phyloP scores from a whole-genome alignment of 371 early-diverging fungal genomes.

The Choanephora cucurbitarum region DNA sequence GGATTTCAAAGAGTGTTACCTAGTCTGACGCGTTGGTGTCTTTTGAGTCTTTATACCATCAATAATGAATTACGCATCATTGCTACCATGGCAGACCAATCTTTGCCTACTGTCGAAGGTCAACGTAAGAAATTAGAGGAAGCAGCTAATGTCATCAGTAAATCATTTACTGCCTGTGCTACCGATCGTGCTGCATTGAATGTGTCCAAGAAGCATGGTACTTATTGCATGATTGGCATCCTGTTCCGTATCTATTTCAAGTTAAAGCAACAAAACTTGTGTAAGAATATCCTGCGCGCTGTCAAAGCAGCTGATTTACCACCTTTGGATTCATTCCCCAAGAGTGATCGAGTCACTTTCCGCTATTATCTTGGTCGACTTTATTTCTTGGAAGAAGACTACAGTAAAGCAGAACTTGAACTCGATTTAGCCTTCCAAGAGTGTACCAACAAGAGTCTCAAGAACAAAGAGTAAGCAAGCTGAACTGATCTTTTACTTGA shows the following conservation, averaged over 20 bases:
- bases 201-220: conserved; percentile 88
- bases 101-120: conserved; percentile 30
- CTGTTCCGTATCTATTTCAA: conserved; percentile 85
- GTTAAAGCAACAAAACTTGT: conserved; percentile 81
- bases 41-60: conserved; percentile 56
- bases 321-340: conserved; percentile 71
- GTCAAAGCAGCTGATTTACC: conserved; percentile 77
- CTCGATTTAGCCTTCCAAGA: conserved; percentile 69
- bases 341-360: conserved; percentile 83
- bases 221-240: conserved; percentile 81
- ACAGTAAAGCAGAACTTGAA: conserved; percentile 70
- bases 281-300: conserved; percentile 81
- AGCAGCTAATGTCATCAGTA: conserved; percentile 83
- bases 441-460: conserved; percentile 51
- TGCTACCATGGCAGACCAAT: conserved; percentile 61
- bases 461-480: conserved; percentile 58
- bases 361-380: conserved; percentile 84
- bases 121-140: conserved; percentile 72
- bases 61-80: conserved; percentile 57
- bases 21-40: conserved; percentile 48
- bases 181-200: conserved; percentile 67
- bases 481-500: neutral
- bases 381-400: conserved; percentile 82
- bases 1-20: conserved; percentile 50
- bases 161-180: conserved; percentile 82